These are phyloP conservation scores for Torrubiellomyces zombiae DNA, from an alignment of 2,329 filamentous ascomycete species.

Conservation along the genomic window DNA sequence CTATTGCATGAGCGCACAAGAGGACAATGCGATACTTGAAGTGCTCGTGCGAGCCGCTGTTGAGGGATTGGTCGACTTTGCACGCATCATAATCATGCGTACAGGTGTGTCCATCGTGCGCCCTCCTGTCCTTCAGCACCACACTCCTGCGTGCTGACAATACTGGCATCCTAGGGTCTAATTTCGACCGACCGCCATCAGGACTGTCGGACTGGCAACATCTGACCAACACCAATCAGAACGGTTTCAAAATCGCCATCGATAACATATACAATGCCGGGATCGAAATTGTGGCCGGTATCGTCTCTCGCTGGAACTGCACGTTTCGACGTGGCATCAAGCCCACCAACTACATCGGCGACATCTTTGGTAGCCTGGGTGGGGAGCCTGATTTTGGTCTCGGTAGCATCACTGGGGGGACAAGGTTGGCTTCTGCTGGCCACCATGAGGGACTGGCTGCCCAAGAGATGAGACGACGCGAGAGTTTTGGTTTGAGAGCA, in stretches of 20 bases:
- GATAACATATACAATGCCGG: conserved; percentile 52
- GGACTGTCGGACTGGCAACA: conserved; percentile 39
- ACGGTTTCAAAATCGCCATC: conserved; percentile 45
- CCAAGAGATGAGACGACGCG: conserved; percentile 13
- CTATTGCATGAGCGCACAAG: conserved; percentile 58
- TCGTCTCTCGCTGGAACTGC: conserved; percentile 41
- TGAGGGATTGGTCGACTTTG: conserved; percentile 44
- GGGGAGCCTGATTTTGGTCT: conserved; percentile 49
- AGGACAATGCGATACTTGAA: conserved; percentile 55
- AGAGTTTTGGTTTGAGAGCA: conserved; percentile 8
- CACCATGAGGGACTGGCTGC: conserved; percentile 7
- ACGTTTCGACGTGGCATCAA: conserved; percentile 40
- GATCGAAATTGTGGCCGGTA: conserved; percentile 45
- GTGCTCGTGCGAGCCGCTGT: conserved; percentile 43
- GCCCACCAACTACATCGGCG: conserved; percentile 50
- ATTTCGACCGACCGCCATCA: conserved; percentile 54
- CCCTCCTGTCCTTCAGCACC: no score
- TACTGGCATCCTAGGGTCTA: conserved; percentile 27
- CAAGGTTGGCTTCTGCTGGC: conserved; percentile 11
- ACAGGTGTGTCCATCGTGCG: conserved; percentile 25
- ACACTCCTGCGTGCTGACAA: conserved; percentile 48
- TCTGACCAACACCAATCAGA: conserved; percentile 41
- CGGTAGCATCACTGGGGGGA: conserved; percentile 25
- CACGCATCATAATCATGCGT: conserved; percentile 50
- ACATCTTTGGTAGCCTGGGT: conserved; percentile 53